Percentiles rank a stretch among this genome's conserved stretches.
Conservation (phyloP, 208 protist species). For the Angomonas ambiguus region DNA sequence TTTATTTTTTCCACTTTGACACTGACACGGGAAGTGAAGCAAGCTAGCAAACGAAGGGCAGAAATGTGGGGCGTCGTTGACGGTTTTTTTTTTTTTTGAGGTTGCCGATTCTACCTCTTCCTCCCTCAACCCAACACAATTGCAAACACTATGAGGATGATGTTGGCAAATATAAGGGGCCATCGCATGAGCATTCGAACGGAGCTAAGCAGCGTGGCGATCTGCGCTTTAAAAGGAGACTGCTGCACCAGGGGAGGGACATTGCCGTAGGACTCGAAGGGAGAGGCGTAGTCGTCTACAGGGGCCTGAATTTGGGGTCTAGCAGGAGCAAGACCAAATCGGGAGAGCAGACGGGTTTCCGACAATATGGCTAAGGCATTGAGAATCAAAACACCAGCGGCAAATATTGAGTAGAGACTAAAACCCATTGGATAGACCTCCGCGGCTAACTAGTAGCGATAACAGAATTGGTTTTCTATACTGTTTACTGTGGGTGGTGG, state of each 20-base stretch:
- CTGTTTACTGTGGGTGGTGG: no score
- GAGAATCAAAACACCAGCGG: slow-evolving; percentile 48
- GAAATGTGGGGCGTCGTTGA: slow-evolving; percentile 11
- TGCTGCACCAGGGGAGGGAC: not conserved
- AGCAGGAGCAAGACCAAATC: slow-evolving; percentile 59
- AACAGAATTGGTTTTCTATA: no score
- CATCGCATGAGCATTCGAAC: slow-evolving; percentile 70
- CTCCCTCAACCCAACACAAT: slow-evolving; percentile 55
- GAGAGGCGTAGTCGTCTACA: slow-evolving; percentile 1
- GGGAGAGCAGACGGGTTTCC: slow-evolving; percentile 71
- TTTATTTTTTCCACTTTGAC: no score
- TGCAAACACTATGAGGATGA: slow-evolving; percentile 54
- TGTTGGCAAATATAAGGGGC: slow-evolving; percentile 79
- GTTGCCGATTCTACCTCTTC: no score
- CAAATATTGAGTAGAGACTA: slow-evolving; percentile 53
- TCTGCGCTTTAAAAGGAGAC: slow-evolving; percentile 33
- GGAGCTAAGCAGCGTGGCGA: slow-evolving; percentile 61
- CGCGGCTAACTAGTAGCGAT: no score
- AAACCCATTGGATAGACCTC: slow-evolving; percentile 61
- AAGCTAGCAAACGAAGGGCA: no score
- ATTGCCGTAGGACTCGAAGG: not conserved
- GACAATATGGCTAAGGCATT: slow-evolving; percentile 86
- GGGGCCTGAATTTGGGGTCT: slow-evolving; percentile 5
- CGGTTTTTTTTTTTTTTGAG: no score
- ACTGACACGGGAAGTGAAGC: no score